phyloP scores from a whole-genome alignment of 805 yeast species.

The Candida argentea region DNA sequence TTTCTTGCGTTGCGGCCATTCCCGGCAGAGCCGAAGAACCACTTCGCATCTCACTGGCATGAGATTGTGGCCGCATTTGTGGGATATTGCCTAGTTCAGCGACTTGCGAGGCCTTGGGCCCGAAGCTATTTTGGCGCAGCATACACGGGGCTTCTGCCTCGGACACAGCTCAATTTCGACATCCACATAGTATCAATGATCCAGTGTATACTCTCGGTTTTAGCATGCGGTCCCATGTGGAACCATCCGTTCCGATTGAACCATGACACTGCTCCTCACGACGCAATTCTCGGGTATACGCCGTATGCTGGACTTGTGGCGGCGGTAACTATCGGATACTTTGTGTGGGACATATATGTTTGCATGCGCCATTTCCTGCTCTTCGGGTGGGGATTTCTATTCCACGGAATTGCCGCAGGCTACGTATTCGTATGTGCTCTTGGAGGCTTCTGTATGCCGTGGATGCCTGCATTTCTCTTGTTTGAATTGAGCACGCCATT shows the following conservation, averaged over 20 bases:
- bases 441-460: slow-evolving; percentile 68
- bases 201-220: slow-evolving; percentile 62
- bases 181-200: slow-evolving; percentile 85
- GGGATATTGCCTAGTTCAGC: slow-evolving; percentile 50
- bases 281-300: slow-evolving; percentile 49
- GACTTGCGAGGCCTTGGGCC: slow-evolving; percentile 42
- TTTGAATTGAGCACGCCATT: slow-evolving; percentile 92
- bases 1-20: slow-evolving; percentile 36
- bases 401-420: slow-evolving; percentile 79
- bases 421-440: slow-evolving; percentile 58
- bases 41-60: slow-evolving; percentile 55
- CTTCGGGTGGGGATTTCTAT: slow-evolving; percentile 73
- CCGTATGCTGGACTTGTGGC: slow-evolving; percentile 70
- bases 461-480: slow-evolving; percentile 71
- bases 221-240: slow-evolving; percentile 54
- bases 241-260: slow-evolving; percentile 38
- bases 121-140: slow-evolving; percentile 38
- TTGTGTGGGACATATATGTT: slow-evolving; percentile 77
- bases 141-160: slow-evolving; percentile 39
- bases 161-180: slow-evolving; percentile 65
- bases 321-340: slow-evolving; percentile 74
- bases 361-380: slow-evolving; percentile 53
- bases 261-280: slow-evolving; percentile 29
- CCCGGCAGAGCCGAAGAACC: slow-evolving; percentile 31
- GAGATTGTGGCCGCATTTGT: slow-evolving; percentile 54